A percentile compares a stretch with the other conserved stretches of the same genome.
phyloP scores from a whole-genome alignment of 2,329 filamentous ascomycete genomes.

The Aureobasidium namibiae region DNA sequence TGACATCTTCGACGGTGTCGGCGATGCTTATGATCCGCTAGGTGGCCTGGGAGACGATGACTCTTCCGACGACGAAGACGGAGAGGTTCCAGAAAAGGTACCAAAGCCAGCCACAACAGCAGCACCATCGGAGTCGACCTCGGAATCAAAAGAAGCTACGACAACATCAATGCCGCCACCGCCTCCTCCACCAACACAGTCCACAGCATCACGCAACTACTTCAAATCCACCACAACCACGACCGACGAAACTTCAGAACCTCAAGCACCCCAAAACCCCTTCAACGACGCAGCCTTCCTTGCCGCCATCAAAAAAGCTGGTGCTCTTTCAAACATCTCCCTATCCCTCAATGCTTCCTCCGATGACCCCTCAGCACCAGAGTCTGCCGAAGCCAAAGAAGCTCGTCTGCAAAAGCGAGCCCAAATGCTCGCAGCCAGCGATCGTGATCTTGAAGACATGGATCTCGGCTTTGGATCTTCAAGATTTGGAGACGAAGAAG shows the following conservation, averaged over 20 bases:
- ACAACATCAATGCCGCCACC: constrained; percentile 11
- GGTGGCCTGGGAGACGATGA: constrained; percentile 43
- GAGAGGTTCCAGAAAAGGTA: neutral
- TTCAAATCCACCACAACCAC: constrained; percentile 26
- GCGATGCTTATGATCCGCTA: constrained; percentile 53
- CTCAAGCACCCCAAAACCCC: constrained; percentile 17
- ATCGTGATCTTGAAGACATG: constrained; percentile 80
- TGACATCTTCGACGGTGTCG: constrained; percentile 56
- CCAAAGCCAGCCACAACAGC: neutral
- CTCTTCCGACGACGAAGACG: constrained; percentile 17
- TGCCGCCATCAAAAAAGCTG: constrained; percentile 76
- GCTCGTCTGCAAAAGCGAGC: constrained; percentile 54
- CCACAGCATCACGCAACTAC: constrained; percentile 26
- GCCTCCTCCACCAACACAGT: constrained; percentile 5
- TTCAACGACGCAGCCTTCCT: constrained; percentile 68
- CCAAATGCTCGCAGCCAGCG: constrained; percentile 62
- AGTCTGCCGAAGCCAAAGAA: constrained; percentile 46
- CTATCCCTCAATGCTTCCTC: constrained; percentile 31
- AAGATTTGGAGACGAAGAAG: constrained; percentile 79
- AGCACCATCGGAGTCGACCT: neutral
- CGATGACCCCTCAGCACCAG: constrained; percentile 33
- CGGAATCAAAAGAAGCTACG: neutral
- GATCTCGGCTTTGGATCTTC: constrained; percentile 91
- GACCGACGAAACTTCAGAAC: constrained; percentile 11
- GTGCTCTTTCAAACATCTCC: constrained; percentile 31